phyloP scores from a whole-genome alignment of 805 yeast genomes.

The Yamadazyma kitorensis region DNA sequence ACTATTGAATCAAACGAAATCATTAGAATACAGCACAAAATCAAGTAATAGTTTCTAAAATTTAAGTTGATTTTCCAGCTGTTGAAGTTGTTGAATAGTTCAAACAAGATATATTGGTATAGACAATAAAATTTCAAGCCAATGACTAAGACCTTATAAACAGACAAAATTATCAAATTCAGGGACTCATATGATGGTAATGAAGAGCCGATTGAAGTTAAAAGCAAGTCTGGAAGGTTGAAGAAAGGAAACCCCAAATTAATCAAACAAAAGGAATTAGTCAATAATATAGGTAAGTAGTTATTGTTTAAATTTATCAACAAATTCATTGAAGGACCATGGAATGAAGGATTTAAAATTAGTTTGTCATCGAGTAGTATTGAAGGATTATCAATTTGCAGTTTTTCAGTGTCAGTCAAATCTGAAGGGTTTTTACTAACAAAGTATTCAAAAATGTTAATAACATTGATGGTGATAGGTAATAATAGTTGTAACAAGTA shows the following conservation, averaged over 20 bases:
- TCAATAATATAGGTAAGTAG: slow-evolving; percentile 32
- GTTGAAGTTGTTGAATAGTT: slow-evolving; percentile 12
- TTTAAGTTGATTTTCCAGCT: slow-evolving; percentile 2
- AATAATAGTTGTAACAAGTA: slow-evolving; percentile 12
- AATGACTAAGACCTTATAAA: slow-evolving; percentile 21
- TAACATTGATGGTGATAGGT: slow-evolving; percentile 12
- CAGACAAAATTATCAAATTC: slow-evolving; percentile 1
- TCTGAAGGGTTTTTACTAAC: not conserved
- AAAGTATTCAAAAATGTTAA: slow-evolving; percentile 9
- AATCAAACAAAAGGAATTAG: slow-evolving; percentile 31
- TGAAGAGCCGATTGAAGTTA: no score
- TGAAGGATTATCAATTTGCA: no score
- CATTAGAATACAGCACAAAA: slow-evolving; percentile 3
- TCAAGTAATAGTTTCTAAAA: slow-evolving; percentile 4
- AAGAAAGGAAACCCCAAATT: slow-evolving; percentile 16
- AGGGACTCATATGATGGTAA: no score
- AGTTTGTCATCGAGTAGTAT: no score
- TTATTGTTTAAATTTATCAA: slow-evolving; percentile 30
- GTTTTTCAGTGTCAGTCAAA: no score
- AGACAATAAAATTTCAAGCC: slow-evolving; percentile 33
- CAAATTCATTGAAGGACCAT: no score
- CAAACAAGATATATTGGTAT: slow-evolving; percentile 31
- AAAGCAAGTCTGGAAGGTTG: no score
- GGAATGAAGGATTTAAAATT: no score
- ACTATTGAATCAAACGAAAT: slow-evolving; percentile 2